These are phyloP conservation scores for Pyrrhoderma noxium DNA, from an alignment of 1,284 basidiomycete species.

Conservation along the genomic window DNA sequence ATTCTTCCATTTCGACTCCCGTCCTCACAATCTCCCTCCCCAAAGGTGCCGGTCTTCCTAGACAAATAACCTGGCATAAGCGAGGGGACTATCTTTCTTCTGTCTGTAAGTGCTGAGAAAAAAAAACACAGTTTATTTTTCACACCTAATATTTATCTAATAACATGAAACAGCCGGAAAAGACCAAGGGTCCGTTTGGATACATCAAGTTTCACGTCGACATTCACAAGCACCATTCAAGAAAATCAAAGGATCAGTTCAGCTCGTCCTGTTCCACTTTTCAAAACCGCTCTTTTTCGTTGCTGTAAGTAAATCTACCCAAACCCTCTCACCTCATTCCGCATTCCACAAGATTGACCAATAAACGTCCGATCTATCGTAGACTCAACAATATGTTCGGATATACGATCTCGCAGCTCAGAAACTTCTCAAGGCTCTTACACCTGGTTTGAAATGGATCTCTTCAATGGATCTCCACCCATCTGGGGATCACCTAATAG, in stretches of 20 bases:
- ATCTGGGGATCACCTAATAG: constrained; percentile 90
- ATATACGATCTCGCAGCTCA: constrained; percentile 95
- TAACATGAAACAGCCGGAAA: constrained; percentile 40
- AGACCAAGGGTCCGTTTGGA: constrained; percentile 76
- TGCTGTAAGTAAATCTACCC: constrained; percentile 53
- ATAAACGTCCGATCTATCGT: constrained; percentile 11
- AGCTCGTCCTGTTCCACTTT: constrained; percentile 93
- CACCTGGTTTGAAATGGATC: constrained; percentile 94
- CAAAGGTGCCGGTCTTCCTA: constrained; percentile 66
- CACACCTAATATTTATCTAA: neutral
- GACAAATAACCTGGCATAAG: constrained; percentile 88
- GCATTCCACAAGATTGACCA: neutral
- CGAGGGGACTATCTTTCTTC: constrained; percentile 95
- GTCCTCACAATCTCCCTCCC: constrained; percentile 57
- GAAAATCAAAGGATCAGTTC: constrained; percentile 85
- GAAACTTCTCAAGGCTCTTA: constrained; percentile 86
- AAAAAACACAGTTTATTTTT: too few species aligned
- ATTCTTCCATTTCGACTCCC: constrained; percentile 43
- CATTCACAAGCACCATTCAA: constrained; percentile 98
- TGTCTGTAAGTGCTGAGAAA: constrained; percentile 54
- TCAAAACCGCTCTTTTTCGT: constrained; percentile 94
- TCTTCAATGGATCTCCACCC: constrained; percentile 95
- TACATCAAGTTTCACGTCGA: constrained; percentile 90
- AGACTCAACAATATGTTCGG: constrained; percentile 95
- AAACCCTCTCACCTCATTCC: neutral